Conservation (phyloP, 2,329 filamentous ascomycete genomes). For the Teratosphaeria gauchensis region DNA sequence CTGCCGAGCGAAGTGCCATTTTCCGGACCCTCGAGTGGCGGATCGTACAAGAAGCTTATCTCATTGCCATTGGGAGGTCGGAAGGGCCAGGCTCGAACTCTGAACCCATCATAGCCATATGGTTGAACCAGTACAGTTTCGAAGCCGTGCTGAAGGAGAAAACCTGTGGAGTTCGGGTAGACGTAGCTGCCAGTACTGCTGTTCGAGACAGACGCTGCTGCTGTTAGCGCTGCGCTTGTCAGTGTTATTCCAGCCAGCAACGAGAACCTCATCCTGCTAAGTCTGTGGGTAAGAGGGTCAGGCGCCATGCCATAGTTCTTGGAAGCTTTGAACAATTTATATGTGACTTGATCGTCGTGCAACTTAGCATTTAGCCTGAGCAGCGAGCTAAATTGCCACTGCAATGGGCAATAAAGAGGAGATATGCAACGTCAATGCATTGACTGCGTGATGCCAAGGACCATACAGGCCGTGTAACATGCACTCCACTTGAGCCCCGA, state of each 20-base stretch:
- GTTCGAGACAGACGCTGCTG: background rate
- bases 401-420: background rate
- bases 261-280: background rate
- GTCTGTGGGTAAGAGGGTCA: background rate
- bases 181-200: conserved; percentile 1
- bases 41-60: conserved; percentile 31
- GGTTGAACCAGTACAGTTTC: conserved; percentile 31
- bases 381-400: background rate
- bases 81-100: conserved; percentile 31
- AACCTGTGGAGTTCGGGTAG: conserved; percentile 2
- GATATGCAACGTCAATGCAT: background rate
- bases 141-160: conserved; percentile 25
- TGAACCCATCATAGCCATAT: conserved; percentile 32
- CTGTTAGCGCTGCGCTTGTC: background rate
- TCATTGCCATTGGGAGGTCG: conserved; percentile 28
- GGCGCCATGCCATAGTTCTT: background rate
- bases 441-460: background rate
- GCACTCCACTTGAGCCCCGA: background rate
- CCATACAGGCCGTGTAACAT: background rate
- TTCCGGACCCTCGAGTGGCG: conserved; percentile 30
- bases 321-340: background rate
- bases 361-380: background rate
- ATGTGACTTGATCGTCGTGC: background rate
- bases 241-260: background rate
- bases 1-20: conserved; percentile 24